Conservation (phyloP, 106 monocot species). For the Dendrobium nobile region DNA sequence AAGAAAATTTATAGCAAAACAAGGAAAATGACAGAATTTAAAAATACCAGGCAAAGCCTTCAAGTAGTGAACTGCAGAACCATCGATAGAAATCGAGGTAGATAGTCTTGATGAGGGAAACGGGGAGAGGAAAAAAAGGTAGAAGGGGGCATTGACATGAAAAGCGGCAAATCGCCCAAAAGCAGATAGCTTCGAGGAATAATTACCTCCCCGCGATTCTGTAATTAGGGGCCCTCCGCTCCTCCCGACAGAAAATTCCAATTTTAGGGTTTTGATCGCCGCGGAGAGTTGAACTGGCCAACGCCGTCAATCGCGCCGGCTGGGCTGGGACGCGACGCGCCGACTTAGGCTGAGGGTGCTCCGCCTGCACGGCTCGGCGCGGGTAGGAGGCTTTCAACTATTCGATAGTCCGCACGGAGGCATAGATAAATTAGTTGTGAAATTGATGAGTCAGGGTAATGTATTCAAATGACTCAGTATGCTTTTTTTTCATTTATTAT, state of each 20-base stretch:
- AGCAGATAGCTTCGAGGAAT: background rate
- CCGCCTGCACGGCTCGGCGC: background rate
- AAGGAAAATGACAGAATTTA: background rate
- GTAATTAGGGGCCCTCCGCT: background rate
- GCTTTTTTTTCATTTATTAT: background rate
- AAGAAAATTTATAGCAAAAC: background rate
- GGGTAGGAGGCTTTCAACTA: background rate
- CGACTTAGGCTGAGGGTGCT: background rate
- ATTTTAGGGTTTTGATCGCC: slow-evolving; percentile 1
- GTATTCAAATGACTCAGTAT: background rate
- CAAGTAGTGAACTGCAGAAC: background rate
- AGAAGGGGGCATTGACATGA: background rate
- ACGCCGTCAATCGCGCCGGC: background rate
- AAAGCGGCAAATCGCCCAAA: background rate
- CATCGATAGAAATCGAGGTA: background rate
- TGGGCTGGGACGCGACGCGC: background rate
- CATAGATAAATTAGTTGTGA: background rate
- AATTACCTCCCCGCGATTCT: background rate
- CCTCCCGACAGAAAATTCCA: background rate
- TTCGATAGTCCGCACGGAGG: background rate
- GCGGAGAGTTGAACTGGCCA: background rate
- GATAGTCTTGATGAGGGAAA: too few relatives aligned
- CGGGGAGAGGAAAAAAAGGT: background rate
- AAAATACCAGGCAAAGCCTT: background rate
- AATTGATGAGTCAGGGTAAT: background rate